Evolutionary conservation across 768 basidiomycete species (phyloP).

Genomic region (Cystofilobasidium capitatum): DNA sequence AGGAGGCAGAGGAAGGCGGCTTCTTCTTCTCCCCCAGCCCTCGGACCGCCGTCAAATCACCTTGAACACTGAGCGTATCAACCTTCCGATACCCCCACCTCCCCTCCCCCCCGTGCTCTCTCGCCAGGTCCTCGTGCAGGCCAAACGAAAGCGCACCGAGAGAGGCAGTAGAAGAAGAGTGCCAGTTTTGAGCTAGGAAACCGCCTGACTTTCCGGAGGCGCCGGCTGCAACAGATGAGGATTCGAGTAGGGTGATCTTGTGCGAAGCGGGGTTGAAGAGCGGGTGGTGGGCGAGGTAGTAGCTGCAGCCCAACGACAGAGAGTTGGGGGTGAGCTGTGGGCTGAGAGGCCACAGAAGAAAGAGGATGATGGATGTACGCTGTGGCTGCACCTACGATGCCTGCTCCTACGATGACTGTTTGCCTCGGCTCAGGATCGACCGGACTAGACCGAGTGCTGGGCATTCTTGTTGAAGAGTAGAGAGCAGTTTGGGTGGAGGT

Average conservation of each 20-base stretch:
- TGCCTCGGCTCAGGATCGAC: neutral
- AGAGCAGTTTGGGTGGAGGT: neutral
- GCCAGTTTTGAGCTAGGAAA: constrained; percentile 45
- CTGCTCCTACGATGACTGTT: constrained; percentile 17
- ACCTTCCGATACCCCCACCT: constrained; percentile 53
- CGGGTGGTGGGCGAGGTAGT: constrained; percentile 50
- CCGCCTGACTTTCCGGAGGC: constrained; percentile 79
- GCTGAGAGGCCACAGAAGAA: neutral
- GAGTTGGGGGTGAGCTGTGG: neutral
- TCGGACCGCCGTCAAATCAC: neutral
- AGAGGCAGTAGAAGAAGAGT: constrained; percentile 8
- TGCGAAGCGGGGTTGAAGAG: constrained; percentile 17
- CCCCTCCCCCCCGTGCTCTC: constrained; percentile 11
- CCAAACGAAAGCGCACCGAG: constrained; percentile 20
- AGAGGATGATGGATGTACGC: neutral
- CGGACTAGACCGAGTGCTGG: neutral
- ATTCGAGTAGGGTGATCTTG: constrained; percentile 30
- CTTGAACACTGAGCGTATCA: constrained; percentile 34
- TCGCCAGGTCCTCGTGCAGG: constrained; percentile 19
- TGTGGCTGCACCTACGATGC: constrained; percentile 20
- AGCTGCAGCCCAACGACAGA: neutral
- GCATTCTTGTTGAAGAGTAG: neutral
- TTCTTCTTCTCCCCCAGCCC: constrained; percentile 34
- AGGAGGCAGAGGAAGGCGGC: no score
- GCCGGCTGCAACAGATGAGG: constrained; percentile 31